Conservation (phyloP, 2,329 filamentous ascomycete genomes). For the Lojkania enalia region DNA sequence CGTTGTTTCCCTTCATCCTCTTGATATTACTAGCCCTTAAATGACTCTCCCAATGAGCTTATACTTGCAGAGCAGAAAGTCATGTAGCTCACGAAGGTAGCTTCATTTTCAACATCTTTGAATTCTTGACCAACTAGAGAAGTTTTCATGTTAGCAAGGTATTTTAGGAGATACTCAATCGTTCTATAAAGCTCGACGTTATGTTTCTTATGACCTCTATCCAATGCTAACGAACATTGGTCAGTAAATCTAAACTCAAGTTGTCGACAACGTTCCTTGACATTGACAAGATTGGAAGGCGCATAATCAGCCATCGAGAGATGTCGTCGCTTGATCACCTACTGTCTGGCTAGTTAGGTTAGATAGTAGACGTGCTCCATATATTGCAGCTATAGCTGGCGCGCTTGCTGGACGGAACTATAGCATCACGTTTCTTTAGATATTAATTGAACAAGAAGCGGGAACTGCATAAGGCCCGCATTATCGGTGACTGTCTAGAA, state of each 20-base stretch:
- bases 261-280: slow-evolving; percentile 18
- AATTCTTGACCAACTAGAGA: slow-evolving; percentile 49
- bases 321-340: slow-evolving; percentile 27
- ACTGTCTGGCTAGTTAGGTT: slow-evolving; percentile 26
- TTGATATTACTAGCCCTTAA: slow-evolving; percentile 49
- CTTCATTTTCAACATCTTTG: slow-evolving; percentile 43
- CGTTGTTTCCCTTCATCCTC: slow-evolving; percentile 50
- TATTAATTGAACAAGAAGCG: too few relatives aligned
- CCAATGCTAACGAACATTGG: slow-evolving; percentile 42
- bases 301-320: slow-evolving; percentile 27
- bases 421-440: too few relatives aligned
- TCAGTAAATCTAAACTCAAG: neutral
- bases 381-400: slow-evolving; percentile 20
- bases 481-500: too few relatives aligned
- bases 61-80: slow-evolving; percentile 46
- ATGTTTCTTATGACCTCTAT: slow-evolving; percentile 55
- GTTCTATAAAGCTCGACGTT: slow-evolving; percentile 51
- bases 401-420: too few relatives aligned
- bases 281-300: slow-evolving; percentile 30
- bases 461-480: too few relatives aligned
- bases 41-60: slow-evolving; percentile 48
- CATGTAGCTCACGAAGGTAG: slow-evolving; percentile 45
- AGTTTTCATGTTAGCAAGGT: slow-evolving; percentile 39
- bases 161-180: slow-evolving; percentile 40
- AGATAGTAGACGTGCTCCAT: slow-evolving; percentile 26